Percentiles rank a stretch among this genome's conserved stretches.
phyloP scores from a whole-genome alignment of 192 early-diverging fungal genomes.

The Pecoramyces ruminantium region DNA sequence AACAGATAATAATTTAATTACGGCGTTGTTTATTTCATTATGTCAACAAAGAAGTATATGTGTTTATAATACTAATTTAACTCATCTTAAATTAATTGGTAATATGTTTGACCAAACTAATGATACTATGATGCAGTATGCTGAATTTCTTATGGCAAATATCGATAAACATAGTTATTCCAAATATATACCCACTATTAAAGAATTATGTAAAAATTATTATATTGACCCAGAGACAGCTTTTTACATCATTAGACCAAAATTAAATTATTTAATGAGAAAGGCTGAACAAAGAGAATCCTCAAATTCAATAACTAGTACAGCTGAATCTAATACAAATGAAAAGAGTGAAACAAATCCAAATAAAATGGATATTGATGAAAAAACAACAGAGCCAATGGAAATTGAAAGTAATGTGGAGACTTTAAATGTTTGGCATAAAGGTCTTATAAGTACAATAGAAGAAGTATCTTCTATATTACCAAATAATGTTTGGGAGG shows the following conservation, averaged over 20 bases:
- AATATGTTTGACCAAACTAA: slow-evolving; percentile 39
- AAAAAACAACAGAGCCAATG: not conserved
- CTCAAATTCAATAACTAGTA: not conserved
- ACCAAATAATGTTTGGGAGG: not conserved
- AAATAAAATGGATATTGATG: slow-evolving; percentile 16
- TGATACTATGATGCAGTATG: slow-evolving; percentile 37
- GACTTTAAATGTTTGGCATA: slow-evolving; percentile 15
- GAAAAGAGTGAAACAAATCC: not conserved
- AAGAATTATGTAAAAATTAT: slow-evolving; percentile 19
- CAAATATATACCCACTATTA: slow-evolving; percentile 18
- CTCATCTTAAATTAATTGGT: slow-evolving; percentile 37
- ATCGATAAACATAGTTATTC: slow-evolving; percentile 26
- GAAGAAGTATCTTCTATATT: slow-evolving; percentile 3
- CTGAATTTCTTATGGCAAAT: slow-evolving; percentile 36
- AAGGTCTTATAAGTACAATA: slow-evolving; percentile 9
- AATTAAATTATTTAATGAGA: slow-evolving; percentile 15
- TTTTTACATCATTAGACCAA: slow-evolving; percentile 47
- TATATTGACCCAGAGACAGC: slow-evolving; percentile 39
- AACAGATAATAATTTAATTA: slow-evolving; percentile 25
- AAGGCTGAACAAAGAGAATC: not conserved
- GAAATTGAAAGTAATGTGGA: not conserved
- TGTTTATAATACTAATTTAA: slow-evolving; percentile 17
- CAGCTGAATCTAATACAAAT: not conserved
- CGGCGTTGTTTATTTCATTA: slow-evolving; percentile 36
- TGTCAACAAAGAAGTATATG: slow-evolving; percentile 36